phyloP scores from a whole-genome alignment of 2,329 filamentous ascomycete genomes.

The Arachnomyces sp. region DNA sequence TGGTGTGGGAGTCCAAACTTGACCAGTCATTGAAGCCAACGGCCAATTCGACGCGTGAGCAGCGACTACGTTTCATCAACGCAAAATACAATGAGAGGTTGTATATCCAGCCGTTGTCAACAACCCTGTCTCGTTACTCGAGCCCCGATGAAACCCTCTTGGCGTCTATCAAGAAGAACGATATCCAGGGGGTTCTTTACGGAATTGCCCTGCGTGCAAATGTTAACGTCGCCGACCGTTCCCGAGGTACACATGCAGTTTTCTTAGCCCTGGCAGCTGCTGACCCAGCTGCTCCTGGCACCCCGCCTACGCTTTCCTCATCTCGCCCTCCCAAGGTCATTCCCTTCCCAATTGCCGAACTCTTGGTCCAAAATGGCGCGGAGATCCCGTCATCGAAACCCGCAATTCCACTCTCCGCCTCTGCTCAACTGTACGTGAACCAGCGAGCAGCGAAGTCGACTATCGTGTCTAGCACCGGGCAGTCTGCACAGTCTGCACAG shows the following conservation, averaged over 20 bases:
- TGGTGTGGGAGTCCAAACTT: constrained; percentile 87
- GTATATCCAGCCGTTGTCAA: constrained; percentile 67
- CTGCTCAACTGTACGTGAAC: constrained; percentile 77
- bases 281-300: constrained; percentile 71
- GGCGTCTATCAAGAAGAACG: constrained; percentile 90
- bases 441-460: constrained; percentile 49
- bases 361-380: constrained; percentile 88
- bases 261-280: constrained; percentile 88
- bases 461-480: constrained; percentile 8
- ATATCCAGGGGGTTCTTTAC: constrained; percentile 88
- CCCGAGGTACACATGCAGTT: constrained; percentile 77
- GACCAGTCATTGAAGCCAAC: constrained; percentile 66
- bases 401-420: constrained; percentile 73
- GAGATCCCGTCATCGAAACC: constrained; percentile 70
- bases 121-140: constrained; percentile 65
- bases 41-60: constrained; percentile 74
- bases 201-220: constrained; percentile 80
- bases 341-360: constrained; percentile 81
- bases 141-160: constrained; percentile 82
- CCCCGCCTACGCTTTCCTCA: constrained; percentile 30
- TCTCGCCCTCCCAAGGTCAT: constrained; percentile 37
- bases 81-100: constrained; percentile 82
- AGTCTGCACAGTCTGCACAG: constrained; percentile 26
- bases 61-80: constrained; percentile 90
- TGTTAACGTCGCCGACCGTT: constrained; percentile 78